Percentiles rank a stretch among this genome's conserved stretches.
Conservation (phyloP, 169 alveolate genomes). For the Plasmodium gonderi region DNA sequence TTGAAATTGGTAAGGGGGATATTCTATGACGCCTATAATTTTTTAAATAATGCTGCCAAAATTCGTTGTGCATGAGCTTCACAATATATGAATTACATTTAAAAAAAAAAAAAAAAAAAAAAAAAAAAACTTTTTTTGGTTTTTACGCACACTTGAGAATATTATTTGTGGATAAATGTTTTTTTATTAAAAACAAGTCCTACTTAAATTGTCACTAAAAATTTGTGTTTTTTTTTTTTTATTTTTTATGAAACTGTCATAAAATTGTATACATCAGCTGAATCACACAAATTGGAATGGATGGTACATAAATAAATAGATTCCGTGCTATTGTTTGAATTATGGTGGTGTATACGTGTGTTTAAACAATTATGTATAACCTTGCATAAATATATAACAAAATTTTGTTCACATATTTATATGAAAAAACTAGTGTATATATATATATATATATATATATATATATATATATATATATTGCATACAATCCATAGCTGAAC, state of each 20-base stretch:
- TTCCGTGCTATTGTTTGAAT: background rate
- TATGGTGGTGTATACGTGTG: background rate
- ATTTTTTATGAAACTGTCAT: background rate
- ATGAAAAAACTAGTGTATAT: background rate
- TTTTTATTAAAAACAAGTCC: background rate
- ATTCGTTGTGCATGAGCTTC: background rate
- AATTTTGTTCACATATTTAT: background rate
- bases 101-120: background rate
- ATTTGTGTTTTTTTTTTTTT: background rate
- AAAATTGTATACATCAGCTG: background rate
- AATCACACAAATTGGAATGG: background rate
- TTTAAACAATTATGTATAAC: background rate
- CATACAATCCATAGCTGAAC: too few relatives aligned
- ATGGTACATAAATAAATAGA: background rate
- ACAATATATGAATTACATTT: background rate
- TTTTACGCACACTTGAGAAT: background rate
- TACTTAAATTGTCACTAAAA: background rate
- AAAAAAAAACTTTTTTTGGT: background rate
- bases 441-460: too few relatives aligned
- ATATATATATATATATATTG: too few relatives aligned
- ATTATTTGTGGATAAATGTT: background rate
- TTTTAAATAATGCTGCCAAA: background rate
- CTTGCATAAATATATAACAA: background rate
- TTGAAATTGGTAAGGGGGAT: slow-evolving; percentile 3
- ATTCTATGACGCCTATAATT: background rate